Evolutionary conservation across 2,329 filamentous ascomycete genomes (phyloP), one percentile per base, ranked within the genome.

Genomic region (Hymenoscyphus repandus): DNA sequence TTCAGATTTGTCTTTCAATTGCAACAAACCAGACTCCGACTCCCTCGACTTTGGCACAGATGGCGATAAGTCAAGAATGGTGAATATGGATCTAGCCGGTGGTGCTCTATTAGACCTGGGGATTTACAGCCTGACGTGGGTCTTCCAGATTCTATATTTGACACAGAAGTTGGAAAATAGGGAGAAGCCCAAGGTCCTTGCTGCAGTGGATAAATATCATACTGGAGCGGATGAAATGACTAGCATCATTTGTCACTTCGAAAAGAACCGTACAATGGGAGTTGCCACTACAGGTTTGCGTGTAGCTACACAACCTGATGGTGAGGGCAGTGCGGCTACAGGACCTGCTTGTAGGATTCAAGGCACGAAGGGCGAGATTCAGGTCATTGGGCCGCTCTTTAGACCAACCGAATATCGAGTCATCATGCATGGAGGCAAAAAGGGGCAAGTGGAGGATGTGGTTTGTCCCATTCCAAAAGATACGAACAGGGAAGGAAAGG

Each of bases 121-220:
- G 12, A 83, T 88, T 61, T 88, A 88, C 66, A 74, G 80, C 38
- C 65, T 88, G 49, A 87, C 83, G 11, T 88, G 84, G 84, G 76
- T 85, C 37, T 86, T 84, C 70, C 82, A 86, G 66, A 82, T 78
- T 20, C 71, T 88, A n/a, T 88, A 87, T 66, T 79, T 82, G 60
- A 82, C 80, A 2, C 78, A 85, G 46, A 72, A 77, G 2, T 67
- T 66, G 5, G 45, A 42, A 15, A 41, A 56, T 38, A 53, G 55
- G 37, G 59, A 80, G 62, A 62, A 75, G 6, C 85, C 84, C 0
- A 73, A 70, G 36, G 76, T 87, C 4, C 66, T 75, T 10, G 75
- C 80, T 13, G 63, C 73, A n/a, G 76, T 85, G 59, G 72, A 74
- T 44, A 80, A 80, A 56, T 82, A 80, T 61, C 73, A 74, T 46